Percentiles rank a stretch among this genome's conserved stretches.
These are phyloP conservation scores for Wilcoxina mikolae DNA, from an alignment of 495 filamentous ascomycete species.

Conservation along the genomic window DNA sequence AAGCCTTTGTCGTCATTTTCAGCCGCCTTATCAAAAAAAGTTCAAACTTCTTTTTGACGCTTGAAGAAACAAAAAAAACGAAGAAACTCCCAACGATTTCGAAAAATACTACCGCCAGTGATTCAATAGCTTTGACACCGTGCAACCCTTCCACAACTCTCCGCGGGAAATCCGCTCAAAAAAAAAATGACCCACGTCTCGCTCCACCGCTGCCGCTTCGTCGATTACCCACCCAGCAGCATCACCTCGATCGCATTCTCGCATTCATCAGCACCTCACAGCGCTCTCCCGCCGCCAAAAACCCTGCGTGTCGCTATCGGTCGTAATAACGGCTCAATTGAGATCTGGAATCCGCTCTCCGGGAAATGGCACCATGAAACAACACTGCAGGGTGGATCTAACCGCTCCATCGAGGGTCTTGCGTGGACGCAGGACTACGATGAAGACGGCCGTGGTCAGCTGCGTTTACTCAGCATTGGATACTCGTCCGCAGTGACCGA, in stretches of 20 bases:
- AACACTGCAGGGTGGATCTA: conserved; percentile 66
- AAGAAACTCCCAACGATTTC: background rate
- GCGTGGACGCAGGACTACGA: conserved; percentile 82
- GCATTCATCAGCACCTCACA: conserved; percentile 47
- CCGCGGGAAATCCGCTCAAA: too few relatives aligned
- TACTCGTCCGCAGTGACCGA: conserved; percentile 85
- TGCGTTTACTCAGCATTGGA: conserved; percentile 91
- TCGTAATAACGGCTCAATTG: conserved; percentile 87
- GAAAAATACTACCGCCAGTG: background rate
- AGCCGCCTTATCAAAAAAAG: too few relatives aligned
- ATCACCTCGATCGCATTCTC: conserved; percentile 94
- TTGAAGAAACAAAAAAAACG: too few relatives aligned
- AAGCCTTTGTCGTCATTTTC: too few relatives aligned
- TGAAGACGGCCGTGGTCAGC: conserved; percentile 52
- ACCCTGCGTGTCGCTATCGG: conserved; percentile 73
- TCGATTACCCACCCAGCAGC: conserved; percentile 80
- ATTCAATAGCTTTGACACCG: conserved; percentile 1
- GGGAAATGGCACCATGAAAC: conserved; percentile 85
- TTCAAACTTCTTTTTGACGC: too few relatives aligned
- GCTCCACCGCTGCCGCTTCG: conserved; percentile 91
- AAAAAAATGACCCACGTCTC: conserved; percentile 44
- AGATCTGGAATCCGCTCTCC: conserved; percentile 88
- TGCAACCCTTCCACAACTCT: background rate
- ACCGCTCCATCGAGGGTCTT: conserved; percentile 75
- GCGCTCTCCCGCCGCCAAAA: conserved; percentile 37